Evolutionary conservation across 2,329 filamentous ascomycete genomes (phyloP).

Genomic region (Cercospora janseana): DNA sequence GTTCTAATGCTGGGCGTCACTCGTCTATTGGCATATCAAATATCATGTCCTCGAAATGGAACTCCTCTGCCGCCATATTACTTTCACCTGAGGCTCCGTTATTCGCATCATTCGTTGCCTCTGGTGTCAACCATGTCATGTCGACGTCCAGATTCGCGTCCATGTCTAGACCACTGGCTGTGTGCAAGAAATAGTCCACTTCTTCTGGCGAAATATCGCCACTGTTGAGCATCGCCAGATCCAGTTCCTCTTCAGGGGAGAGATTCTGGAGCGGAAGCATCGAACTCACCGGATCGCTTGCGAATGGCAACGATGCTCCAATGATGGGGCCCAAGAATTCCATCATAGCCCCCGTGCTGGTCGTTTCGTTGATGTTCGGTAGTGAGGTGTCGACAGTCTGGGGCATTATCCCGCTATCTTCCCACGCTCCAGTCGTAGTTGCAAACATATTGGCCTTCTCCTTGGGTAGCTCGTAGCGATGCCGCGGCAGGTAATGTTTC

Average conservation of each 20-base stretch:
- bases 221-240: slow-evolving; percentile 15
- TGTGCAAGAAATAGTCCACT: slow-evolving; percentile 29
- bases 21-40: slow-evolving; percentile 33
- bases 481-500: slow-evolving; percentile 27
- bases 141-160: slow-evolving; percentile 2
- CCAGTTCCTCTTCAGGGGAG: slow-evolving; percentile 4
- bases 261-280: slow-evolving; percentile 14
- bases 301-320: slow-evolving; percentile 29
- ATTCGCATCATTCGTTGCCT: slow-evolving; percentile 3
- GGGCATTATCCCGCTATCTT: slow-evolving; percentile 35
- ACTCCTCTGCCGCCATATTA: too few species aligned
- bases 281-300: slow-evolving; percentile 26
- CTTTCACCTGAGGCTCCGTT: not conserved
- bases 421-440: slow-evolving; percentile 33
- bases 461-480: slow-evolving; percentile 31
- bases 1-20: too few species aligned
- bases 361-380: slow-evolving; percentile 19
- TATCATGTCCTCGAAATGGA: slow-evolving; percentile 24
- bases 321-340: slow-evolving; percentile 31
- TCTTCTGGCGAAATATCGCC: slow-evolving; percentile 19
- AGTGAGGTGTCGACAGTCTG: slow-evolving; percentile 20
- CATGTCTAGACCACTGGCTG: slow-evolving; percentile 8
- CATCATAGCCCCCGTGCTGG: slow-evolving; percentile 34
- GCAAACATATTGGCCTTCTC: slow-evolving; percentile 32
- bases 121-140: slow-evolving; percentile 13